Base-by-base conservation (phyloP, 2,329 filamentous ascomycete species). In the Mariannaea sp. region DNA sequence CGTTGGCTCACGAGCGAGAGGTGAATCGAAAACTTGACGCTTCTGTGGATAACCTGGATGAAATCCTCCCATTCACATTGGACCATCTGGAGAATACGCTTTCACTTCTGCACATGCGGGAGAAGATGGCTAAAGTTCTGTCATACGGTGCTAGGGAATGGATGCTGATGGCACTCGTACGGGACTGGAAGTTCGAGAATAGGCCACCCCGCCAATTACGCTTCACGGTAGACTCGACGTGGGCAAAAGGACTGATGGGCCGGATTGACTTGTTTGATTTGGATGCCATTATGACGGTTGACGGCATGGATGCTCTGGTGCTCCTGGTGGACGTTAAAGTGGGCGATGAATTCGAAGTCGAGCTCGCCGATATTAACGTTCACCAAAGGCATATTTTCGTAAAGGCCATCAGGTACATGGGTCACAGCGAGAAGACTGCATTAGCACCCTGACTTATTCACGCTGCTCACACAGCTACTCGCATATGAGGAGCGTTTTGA, bases 91-190 rank as follows among this genome's bases (percentile, higher is more conserved):
- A 74, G 26, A 67, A 70, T 46, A 74, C 77, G 49, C 70, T 85
- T 12, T 78, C 80, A 6, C 70, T 78, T 52, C 70, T 85, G 42
- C 75, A 78, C 22, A 69, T 81, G 61, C 78, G 80, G 33, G 80
- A 84, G 73, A 77, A 75, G 59, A 77, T 80, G 70, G 73, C 76
- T 35, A 73, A 74, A 26, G 59, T 71, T 2, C 70, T 83, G 29
- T 64, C 68, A n/a, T 68, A 70, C 38, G 81, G 80, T 46, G 65
- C 68, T 36, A 62, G 74, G 58, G 76, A 81, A 61, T 86, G 81
- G 81, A 77, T 83, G 40, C 72, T 83, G 40, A 82, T 86, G 64
- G 82, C 84, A 19, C 72, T 87, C 26, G 72, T 83, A 46, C 81
- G 84, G 12, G 83, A 80, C 12, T 86, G 83, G 83, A 73, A 73